Evolutionary conservation across 352 stramenopile genomes (phyloP), one percentile per base, ranked within the genome.

Genomic region (Phytophthora foliorum): DNA sequence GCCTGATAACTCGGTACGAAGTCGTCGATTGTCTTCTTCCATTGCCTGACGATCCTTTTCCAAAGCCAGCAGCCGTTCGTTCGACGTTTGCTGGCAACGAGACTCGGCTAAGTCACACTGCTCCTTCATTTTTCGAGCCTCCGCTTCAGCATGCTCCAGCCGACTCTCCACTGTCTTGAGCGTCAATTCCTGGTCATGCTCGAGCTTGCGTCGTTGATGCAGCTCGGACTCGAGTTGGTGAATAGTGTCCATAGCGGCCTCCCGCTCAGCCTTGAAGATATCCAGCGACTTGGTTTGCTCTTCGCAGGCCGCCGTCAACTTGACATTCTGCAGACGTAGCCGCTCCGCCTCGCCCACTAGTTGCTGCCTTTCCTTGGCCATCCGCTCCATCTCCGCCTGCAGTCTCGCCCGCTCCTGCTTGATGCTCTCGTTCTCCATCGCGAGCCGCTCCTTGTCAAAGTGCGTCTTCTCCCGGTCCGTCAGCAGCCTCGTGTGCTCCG

Each of bases 381-480:
- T 52, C 0, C 79, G 74, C 57, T 92, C 84, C 24, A 80, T 78
- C 55, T 92, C 84, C 0, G 61, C 42, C 52, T 87, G 77, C 7
- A 86, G 74, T 8, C 80, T 69, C 3, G 49, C 41, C 6, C 77
- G 78, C 22, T 91, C 84, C 50, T 86, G 77, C 38, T 86, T 86
- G 1, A 77, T 61, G 14, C 69, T 78, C 27, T 90, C 81, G 2
- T 80, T 65, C 32, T 90, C 82, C 49, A 79, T 71, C 0, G 55
- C 63, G n/a, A 84, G 58, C 24, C 80, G 84, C 11, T 90, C 82
- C 42, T 83, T 79, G 5, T 88, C 84, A 51, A 90, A 88, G 9
- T 82, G 78, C 1, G 77, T 61, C 64, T 87, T 84, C 41, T 92
- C 80, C 10, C 77, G 75, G 27, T 92, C 82, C 17, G 67, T 75